Base-by-base conservation (phyloP, 116 monocot species). In the Papilionanthe hybrid region DNA sequence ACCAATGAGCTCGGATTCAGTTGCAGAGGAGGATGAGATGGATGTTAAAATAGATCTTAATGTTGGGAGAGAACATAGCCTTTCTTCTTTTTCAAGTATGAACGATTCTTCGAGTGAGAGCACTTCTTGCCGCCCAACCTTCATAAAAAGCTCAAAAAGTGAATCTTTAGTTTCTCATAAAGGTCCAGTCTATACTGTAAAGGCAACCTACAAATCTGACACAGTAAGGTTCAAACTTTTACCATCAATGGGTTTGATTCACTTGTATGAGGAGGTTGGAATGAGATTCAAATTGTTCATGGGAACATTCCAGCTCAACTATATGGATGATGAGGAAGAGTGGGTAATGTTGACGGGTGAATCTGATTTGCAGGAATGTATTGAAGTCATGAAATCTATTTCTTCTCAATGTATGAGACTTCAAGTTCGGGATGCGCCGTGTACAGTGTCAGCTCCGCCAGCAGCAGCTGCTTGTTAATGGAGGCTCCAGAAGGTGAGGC, bases 241-340 rank as follows among this genome's bases (percentile, higher is more conserved):
- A 9, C 92, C 82, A n/a, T 80, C 85, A 22, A 73, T 78, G 82
- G 89, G 94, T 42, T 91, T 83, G 55, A 75, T 80, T 7, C 80
- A 86, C 22, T 71, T 97, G 55, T 78, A 81, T 19, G 88, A 92
- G 78, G 92, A 96, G 55, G 77, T 96, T 29, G 86, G 77, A 20
- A 90, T 72, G 87, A 82, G 97, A 32, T 92, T 91, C 78, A 91
- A 87, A 50, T 66, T 94, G 44, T 32, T 49, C 15, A 45, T 32
- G 2, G 97, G 91, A 29, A 76, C 85, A 13, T 93, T 92, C 81
- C 94, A 91, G 81, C 86, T 96, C 50, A 94, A 96, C 72, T 94
- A 96, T 77, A 82, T 86, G 89, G 94, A 92, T 10, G 94, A 96
- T 30, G 94, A 96, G 79, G 92, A 90, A 12, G 94, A 96, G 50